phyloP scores from a whole-genome alignment of 805 yeast species.

The Myxozyma monticola region DNA sequence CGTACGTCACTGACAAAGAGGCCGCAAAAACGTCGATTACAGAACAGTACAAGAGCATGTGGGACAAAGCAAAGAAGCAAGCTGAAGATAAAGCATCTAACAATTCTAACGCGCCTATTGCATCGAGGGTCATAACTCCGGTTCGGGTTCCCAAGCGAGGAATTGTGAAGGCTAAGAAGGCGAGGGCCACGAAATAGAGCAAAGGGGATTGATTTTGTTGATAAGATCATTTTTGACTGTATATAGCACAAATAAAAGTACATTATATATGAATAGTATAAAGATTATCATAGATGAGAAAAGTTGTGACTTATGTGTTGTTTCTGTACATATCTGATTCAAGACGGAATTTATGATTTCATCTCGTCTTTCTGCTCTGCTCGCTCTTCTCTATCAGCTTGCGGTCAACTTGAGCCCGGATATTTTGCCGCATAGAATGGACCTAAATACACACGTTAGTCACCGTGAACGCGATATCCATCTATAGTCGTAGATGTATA shows the following conservation, averaged over 20 bases:
- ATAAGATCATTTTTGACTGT: neutral
- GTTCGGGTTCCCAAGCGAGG: conserved; percentile 1
- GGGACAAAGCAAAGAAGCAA: conserved; percentile 14
- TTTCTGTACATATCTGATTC: neutral
- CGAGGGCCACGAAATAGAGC: neutral
- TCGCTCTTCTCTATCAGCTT: conserved; percentile 1
- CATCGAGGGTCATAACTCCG: neutral
- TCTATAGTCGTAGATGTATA: conserved; percentile 34
- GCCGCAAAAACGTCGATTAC: conserved; percentile 6
- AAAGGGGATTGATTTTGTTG: neutral
- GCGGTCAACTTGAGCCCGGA: conserved; percentile 11
- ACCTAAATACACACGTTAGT: neutral
- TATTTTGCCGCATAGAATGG: conserved; percentile 17
- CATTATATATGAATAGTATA: conserved; percentile 1
- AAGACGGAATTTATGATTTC: neutral
- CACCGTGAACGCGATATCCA: neutral
- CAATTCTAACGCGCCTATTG: too few species aligned
- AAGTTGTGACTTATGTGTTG: too few species aligned
- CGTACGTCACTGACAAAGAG: conserved; percentile 2
- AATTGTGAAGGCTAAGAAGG: neutral
- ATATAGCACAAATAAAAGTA: neutral
- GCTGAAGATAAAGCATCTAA: conserved; percentile 17
- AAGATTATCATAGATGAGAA: too few species aligned
- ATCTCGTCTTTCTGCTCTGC: conserved; percentile 3
- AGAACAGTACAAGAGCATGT: conserved; percentile 19